Evolutionary conservation across 331 rosid species (phyloP), one percentile per base, ranked within the genome.

Genomic region (Phaseolus coccineus): DNA sequence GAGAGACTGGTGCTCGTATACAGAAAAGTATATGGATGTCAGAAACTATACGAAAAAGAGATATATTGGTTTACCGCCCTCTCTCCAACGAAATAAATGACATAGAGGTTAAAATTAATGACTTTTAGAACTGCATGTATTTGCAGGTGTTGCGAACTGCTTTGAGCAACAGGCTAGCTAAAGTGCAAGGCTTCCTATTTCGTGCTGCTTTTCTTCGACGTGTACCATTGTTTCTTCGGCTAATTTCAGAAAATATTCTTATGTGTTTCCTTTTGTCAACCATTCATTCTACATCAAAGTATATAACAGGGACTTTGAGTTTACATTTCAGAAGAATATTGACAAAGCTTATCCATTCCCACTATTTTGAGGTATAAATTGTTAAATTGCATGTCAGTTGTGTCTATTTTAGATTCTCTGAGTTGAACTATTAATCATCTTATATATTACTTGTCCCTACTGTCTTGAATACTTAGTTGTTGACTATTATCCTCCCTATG

Each of bases 201-300:
- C 98, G 99, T 75, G 96, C 98, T 69, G 99, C 99, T 63, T 96
- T 96, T 85, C 99, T 96, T 82, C 96, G 96, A 37, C 98, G 98
- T 19, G 92, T 88, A n/a, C 99, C 99, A 50, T 77, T 92, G 80
- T 96, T 96, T 85, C 77, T 96, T 16, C 94, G 90, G 80, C 52
- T 93, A 85, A 96, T 96, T 77, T 91, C 94, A 10, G 99, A 96
- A 83, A 96, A 96, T 78, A 88, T 96, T 85, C 50, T 96, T 78
- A 74, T 96, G 80, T 96, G 98, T 81, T 91, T 96, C 87, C 95
- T 96, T 75, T 84, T 88, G 59, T 96, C 99, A 71, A 84, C 96
- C 46, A 84, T 93, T 84, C 96, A 91, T 73, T 90, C 98, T 33
- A 93, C 98, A 14, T 91, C 99, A 46, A 93, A 96, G 83, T 96